Conservation (phyloP, 2,329 filamentous ascomycete species). For the Albophoma yamanashiensis region DNA sequence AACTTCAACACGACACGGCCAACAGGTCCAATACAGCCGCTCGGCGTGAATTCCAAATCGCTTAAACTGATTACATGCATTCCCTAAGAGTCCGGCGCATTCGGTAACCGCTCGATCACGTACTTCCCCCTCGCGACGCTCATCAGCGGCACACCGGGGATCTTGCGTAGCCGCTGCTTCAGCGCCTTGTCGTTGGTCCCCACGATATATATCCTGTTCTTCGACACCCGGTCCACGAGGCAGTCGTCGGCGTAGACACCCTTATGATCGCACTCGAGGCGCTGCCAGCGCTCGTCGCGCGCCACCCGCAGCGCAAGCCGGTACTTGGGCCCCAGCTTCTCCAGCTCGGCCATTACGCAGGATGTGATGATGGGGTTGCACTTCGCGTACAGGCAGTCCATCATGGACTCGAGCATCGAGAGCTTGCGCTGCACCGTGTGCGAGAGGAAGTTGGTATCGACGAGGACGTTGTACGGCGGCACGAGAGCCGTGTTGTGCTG, state of each 20-base stretch:
- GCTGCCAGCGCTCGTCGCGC: slow-evolving; percentile 78
- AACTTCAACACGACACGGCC: not conserved
- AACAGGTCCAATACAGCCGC: not conserved
- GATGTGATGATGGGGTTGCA: slow-evolving; percentile 77
- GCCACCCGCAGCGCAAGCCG: slow-evolving; percentile 77
- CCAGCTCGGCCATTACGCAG: slow-evolving; percentile 71
- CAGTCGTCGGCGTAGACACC: slow-evolving; percentile 78
- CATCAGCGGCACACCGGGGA: slow-evolving; percentile 57
- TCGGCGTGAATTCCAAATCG: not conserved
- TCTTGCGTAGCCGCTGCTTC: slow-evolving; percentile 73
- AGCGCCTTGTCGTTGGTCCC: slow-evolving; percentile 70
- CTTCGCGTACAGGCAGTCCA: slow-evolving; percentile 90
- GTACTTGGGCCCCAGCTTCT: slow-evolving; percentile 85
- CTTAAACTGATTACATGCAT: not conserved
- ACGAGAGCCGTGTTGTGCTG: slow-evolving; percentile 78
- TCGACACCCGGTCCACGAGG: slow-evolving; percentile 62
- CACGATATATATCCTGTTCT: slow-evolving; percentile 69
- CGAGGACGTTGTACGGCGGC: slow-evolving; percentile 53
- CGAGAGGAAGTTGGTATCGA: slow-evolving; percentile 85
- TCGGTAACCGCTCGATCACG: slow-evolving; percentile 82
- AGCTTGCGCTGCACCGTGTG: slow-evolving; percentile 89
- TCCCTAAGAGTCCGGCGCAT: slow-evolving; percentile 53
- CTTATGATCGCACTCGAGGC: slow-evolving; percentile 83
- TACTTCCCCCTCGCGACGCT: slow-evolving; percentile 85
- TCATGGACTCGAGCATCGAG: slow-evolving; percentile 76